Evolutionary conservation across 495 filamentous ascomycete genomes (phyloP), one percentile per base, ranked within the genome.

Genomic region (Podospora pseudopauciseta): DNA sequence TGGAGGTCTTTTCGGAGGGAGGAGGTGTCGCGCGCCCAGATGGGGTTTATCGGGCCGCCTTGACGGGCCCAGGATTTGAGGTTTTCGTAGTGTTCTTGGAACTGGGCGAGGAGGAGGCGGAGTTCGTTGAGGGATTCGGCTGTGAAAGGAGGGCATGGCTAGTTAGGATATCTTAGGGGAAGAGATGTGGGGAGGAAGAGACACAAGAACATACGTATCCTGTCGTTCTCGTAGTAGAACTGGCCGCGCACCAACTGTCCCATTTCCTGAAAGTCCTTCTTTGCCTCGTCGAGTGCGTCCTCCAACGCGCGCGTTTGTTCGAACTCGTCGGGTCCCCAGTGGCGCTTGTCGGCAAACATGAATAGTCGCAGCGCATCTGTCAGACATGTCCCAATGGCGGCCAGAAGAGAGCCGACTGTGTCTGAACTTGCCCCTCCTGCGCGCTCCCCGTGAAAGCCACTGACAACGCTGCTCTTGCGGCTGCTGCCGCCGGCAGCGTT

Each of bases 211-310:
- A 59, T 71, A 84, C 82, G 60, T 54, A 76, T 81, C 59, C 81
- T 75, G 70, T 84, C 82, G 28, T 81, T 78, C 71, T 83, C 77
- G 65, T 84, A 84, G 71, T 83, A 83, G 32, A 77, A 74, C 65
- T 79, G 75, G 16, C 82, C 82, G 59, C 82, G 80, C 20, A 84
- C 80, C 23, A 84, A 71, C 30, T 71, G 72, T 2, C 77, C 77
- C 66, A 84, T 76, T 71, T 83, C 81, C 70, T 84, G 82, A 63
- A 82, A 84, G 73, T 84, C 82, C 74, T 80, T 80, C 70, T 81
- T 82, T 55, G 82, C 82, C 56, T 84, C 82, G 69, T 83, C 82
- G 62, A 84, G 79, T 7, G 78, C 77, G 39, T 79, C 78, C 66
- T 84, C 81, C 0, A 84, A 73, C 56, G 77, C 75, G 28, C 81